Conservation (phyloP, 495 filamentous ascomycete species). For the Immersiella caudata region DNA sequence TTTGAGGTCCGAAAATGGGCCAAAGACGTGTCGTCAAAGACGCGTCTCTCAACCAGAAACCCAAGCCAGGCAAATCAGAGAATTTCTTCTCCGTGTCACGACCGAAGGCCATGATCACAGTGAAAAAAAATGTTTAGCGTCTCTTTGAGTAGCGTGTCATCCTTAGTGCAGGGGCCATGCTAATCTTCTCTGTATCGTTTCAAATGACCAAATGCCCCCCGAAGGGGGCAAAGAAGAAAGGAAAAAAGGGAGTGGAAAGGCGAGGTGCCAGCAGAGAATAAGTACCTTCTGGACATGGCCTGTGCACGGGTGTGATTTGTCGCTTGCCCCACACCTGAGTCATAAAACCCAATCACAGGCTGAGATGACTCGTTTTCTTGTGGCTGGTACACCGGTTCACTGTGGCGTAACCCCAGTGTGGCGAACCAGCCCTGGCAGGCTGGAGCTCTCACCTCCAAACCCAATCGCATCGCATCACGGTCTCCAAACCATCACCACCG, state of each 20-base stretch:
- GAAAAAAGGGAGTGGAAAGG: slow-evolving; percentile 29
- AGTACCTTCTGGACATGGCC: slow-evolving; percentile 25
- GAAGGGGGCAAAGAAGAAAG: slow-evolving; percentile 33
- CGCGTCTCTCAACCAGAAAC: too few relatives aligned
- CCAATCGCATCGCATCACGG: too few relatives aligned
- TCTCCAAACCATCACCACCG: slow-evolving; percentile 3
- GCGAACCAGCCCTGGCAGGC: background rate
- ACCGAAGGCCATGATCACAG: slow-evolving; percentile 22
- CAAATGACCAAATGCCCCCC: slow-evolving; percentile 45
- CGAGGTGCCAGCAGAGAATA: background rate
- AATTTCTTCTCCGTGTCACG: slow-evolving; percentile 22
- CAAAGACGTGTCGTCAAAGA: too few relatives aligned
- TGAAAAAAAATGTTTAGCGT: slow-evolving; percentile 56
- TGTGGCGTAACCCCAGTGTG: background rate
- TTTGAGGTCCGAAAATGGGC: too few relatives aligned
- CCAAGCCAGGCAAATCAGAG: background rate
- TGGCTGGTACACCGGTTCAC: background rate
- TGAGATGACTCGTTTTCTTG: background rate
- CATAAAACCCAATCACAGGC: background rate
- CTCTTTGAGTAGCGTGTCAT: slow-evolving; percentile 98
- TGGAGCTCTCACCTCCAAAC: background rate
- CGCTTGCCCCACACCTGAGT: background rate
- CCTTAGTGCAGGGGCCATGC: slow-evolving; percentile 99
- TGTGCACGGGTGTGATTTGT: slow-evolving; percentile 31
- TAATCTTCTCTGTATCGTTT: slow-evolving; percentile 79